A percentile compares a stretch with the other conserved stretches of the same genome.
phyloP scores from a whole-genome alignment of 495 filamentous ascomycete genomes.

The Hypoxylon lienhwacheense region DNA sequence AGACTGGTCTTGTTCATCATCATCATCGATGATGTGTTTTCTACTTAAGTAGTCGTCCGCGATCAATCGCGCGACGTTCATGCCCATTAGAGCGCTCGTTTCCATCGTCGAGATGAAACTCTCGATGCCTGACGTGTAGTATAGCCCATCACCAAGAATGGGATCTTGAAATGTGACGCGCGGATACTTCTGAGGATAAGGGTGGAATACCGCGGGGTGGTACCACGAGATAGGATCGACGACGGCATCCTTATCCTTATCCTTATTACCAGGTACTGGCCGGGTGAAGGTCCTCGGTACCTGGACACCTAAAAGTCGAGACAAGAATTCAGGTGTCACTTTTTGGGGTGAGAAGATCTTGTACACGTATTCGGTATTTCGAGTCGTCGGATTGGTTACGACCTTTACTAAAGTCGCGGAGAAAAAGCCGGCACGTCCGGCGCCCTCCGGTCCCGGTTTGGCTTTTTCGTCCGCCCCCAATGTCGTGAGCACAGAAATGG shows the following conservation, averaged over 20 bases:
- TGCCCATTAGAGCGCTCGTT: conserved; percentile 93
- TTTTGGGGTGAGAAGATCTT: conserved; percentile 88
- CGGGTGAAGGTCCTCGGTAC: conserved; percentile 44
- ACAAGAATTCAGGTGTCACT: conserved; percentile 65
- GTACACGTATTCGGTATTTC: conserved; percentile 76
- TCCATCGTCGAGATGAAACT: conserved; percentile 98
- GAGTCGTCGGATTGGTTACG: conserved; percentile 58
- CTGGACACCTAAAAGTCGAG: conserved; percentile 51
- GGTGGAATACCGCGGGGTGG: conserved; percentile 68
- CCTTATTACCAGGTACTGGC: neutral
- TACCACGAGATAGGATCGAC: conserved; percentile 72
- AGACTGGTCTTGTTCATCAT: conserved; percentile 6
- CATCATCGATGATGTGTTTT: neutral
- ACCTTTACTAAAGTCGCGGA: conserved; percentile 77
- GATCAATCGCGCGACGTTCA: conserved; percentile 84
- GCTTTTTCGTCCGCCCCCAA: conserved; percentile 60
- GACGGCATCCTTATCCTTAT: neutral
- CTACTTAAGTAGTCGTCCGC: conserved; percentile 55
- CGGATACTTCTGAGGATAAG: conserved; percentile 82
- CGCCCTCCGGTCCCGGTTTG: conserved; percentile 54
- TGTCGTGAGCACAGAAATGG: conserved; percentile 80
- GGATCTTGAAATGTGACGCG: conserved; percentile 86
- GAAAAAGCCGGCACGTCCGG: conserved; percentile 77
- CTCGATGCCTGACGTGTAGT: conserved; percentile 93
- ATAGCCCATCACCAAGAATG: conserved; percentile 66